Evolutionary conservation across 2,329 filamentous ascomycete genomes (phyloP).

Genomic region (Colletotrichum phormii): DNA sequence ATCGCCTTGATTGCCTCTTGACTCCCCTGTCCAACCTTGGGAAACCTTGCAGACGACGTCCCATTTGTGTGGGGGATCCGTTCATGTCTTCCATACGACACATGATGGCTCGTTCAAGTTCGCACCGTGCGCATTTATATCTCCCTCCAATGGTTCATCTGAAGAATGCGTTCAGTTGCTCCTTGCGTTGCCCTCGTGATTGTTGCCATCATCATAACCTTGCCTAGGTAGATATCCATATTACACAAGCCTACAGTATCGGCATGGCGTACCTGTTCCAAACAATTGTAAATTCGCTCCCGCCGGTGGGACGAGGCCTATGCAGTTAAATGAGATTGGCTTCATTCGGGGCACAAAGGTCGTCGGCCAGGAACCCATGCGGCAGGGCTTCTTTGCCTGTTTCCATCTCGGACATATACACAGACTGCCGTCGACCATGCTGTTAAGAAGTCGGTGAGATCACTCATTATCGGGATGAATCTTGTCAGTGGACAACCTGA

Average conservation of each 20-base stretch:
- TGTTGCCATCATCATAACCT: neutral
- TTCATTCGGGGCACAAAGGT: neutral
- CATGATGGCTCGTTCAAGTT: neutral
- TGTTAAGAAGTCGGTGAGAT: slow-evolving; percentile 8
- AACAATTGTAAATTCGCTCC: slow-evolving; percentile 1
- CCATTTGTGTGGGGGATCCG: neutral
- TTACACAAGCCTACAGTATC: neutral
- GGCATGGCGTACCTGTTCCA: neutral
- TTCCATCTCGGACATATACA: neutral
- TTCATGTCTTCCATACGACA: neutral
- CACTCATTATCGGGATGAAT: slow-evolving; percentile 18
- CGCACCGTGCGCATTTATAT: neutral
- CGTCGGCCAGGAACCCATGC: slow-evolving; percentile 12
- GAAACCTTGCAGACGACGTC: neutral
- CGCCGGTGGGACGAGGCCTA: slow-evolving; percentile 18
- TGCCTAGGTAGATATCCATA: neutral
- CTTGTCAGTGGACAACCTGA: too few species aligned
- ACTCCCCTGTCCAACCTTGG: neutral
- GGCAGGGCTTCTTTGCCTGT: slow-evolving; percentile 15
- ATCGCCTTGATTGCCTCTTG: slow-evolving; percentile 17
- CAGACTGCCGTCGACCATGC: neutral
- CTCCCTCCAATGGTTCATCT: slow-evolving; percentile 1
- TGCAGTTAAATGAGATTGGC: slow-evolving; percentile 21
- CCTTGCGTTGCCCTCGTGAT: neutral
- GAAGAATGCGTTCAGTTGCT: neutral